These are phyloP conservation scores for Piedraia hortae DNA, from an alignment of 2,329 filamentous ascomycete species.

Conservation along the genomic window DNA sequence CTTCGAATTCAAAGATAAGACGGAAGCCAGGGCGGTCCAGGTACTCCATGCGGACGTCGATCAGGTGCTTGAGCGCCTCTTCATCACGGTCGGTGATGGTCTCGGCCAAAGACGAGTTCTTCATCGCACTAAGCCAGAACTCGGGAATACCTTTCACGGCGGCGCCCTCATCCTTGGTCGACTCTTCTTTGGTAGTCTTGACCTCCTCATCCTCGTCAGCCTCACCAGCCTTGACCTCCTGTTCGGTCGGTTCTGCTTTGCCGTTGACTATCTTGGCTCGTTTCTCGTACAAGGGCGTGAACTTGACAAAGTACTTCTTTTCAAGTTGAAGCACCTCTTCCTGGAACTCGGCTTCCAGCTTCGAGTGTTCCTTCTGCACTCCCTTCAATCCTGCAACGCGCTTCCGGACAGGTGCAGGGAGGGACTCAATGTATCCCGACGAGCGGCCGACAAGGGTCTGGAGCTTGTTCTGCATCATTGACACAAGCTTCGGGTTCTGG, in stretches of 20 bases:
- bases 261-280: conserved; percentile 85
- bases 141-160: conserved; percentile 63
- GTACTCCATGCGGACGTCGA: conserved; percentile 96
- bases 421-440: conserved; percentile 91
- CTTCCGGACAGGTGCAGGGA: conserved; percentile 66
- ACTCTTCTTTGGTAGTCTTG: conserved; percentile 24
- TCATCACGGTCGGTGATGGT: conserved; percentile 98
- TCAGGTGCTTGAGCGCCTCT: conserved; percentile 65
- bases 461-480: conserved; percentile 94
- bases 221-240: conserved; percentile 68
- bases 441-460: conserved; percentile 79
- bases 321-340: conserved; percentile 93
- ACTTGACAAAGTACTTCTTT: conserved; percentile 99
- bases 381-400: conserved; percentile 90
- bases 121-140: conserved; percentile 99
- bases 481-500: conserved; percentile 77
- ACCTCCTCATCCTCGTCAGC: conserved; percentile 36
- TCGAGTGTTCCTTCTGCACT: conserved; percentile 94
- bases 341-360: conserved; percentile 94
- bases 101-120: conserved; percentile 94
- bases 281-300: conserved; percentile 89
- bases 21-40: conserved; percentile 95
- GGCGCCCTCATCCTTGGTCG: conserved; percentile 27
- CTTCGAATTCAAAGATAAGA: conserved; percentile 84
- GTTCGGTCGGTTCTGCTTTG: conserved; percentile 53